Evolutionary conservation across 2,329 filamentous ascomycete species (phyloP).

Genomic region (Neurospora crassa): DNA sequence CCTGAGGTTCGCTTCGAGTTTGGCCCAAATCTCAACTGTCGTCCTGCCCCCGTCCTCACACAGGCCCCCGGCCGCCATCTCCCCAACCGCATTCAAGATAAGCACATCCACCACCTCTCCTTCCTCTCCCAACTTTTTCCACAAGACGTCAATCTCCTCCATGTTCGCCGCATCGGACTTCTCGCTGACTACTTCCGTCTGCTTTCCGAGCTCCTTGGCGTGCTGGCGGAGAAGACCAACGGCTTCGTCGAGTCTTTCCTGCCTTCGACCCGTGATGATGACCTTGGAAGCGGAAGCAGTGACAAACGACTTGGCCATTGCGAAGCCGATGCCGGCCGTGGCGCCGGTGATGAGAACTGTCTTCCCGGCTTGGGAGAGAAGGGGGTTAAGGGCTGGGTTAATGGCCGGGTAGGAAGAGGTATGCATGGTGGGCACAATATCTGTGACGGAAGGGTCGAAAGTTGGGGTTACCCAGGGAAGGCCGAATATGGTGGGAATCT

Average conservation of each 20-base stretch:
- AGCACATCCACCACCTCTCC: constrained; percentile 25
- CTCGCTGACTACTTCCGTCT: constrained; percentile 26
- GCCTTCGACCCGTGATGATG: constrained; percentile 23
- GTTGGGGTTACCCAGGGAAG: background rate
- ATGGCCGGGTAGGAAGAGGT: constrained; percentile 28
- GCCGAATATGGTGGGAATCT: background rate
- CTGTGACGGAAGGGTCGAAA: constrained; percentile 13
- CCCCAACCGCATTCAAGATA: constrained; percentile 23
- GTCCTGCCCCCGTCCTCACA: background rate
- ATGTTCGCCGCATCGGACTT: constrained; percentile 15
- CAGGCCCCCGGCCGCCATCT: background rate
- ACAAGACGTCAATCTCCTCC: constrained; percentile 20
- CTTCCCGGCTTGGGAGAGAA: constrained; percentile 30
- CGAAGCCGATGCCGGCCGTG: constrained; percentile 55
- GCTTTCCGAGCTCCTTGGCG: background rate
- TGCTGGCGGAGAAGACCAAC: constrained; percentile 8
- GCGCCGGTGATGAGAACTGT: constrained; percentile 59
- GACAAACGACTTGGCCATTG: constrained; percentile 49
- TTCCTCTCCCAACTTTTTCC: constrained; percentile 17
- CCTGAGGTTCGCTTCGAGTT: constrained; percentile 22
- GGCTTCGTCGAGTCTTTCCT: constrained; percentile 13
- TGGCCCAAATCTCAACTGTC: constrained; percentile 16
- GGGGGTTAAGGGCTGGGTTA: constrained; percentile 21
- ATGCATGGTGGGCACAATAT: constrained; percentile 25
- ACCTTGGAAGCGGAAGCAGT: constrained; percentile 26